These are phyloP conservation scores for Botrytis galanthina DNA, from an alignment of 2,329 filamentous ascomycete genomes.

Conservation along the genomic window DNA sequence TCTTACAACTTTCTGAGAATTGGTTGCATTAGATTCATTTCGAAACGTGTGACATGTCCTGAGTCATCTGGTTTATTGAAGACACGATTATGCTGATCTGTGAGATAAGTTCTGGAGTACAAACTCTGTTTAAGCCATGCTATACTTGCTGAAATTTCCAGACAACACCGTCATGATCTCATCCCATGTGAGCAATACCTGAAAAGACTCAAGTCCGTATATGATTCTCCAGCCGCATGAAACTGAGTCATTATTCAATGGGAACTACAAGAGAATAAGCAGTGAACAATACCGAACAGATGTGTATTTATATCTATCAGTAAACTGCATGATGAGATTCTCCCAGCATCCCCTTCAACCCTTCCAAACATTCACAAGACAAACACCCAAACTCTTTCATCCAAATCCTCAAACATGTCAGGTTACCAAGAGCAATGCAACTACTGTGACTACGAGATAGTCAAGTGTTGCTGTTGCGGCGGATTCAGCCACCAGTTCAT, in stretches of 20 bases:
- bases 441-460: background rate
- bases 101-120: background rate
- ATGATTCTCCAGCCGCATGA: background rate
- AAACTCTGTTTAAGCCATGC: background rate
- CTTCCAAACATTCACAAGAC: background rate
- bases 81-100: no score
- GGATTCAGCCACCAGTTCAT: background rate
- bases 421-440: background rate
- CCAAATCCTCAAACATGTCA: background rate
- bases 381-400: background rate
- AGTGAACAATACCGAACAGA: no score
- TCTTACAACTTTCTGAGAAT: no score
- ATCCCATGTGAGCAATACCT: background rate
- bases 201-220: background rate
- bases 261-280: background rate
- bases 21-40: no score
- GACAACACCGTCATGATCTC: background rate
- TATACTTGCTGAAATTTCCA: background rate
- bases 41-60: no score
- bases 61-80: no score
- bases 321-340: background rate
- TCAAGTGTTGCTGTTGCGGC: background rate
- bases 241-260: background rate
- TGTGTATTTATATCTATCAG: background rate
- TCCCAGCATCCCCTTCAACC: background rate